Base-by-base conservation (phyloP, 345 rosid species). In the Zanthoxylum bungeanum region DNA sequence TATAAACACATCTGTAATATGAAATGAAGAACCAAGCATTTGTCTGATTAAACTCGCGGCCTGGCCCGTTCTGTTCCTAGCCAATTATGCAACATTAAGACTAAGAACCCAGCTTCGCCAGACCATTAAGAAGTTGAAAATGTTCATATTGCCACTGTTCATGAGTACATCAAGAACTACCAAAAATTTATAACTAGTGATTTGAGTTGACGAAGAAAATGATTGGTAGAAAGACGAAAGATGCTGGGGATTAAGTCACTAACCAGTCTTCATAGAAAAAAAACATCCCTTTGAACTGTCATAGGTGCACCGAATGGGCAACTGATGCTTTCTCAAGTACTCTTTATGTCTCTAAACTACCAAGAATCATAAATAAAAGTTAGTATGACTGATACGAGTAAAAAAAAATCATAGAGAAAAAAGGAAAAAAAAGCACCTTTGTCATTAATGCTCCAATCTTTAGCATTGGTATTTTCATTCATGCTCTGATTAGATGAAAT, bases 261-360 rank as follows among this genome's bases (percentile, higher is more conserved):
- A 37, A 91, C 93, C 93, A 4, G 83, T 91, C 77, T 84, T 87
- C 85, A 84, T 91, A 4, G 91, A 70, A 70, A 91, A 91, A 3
- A 85, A 22, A 60, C 83, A 88, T 49, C 87, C 89, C 42, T 69
- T 85, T 72, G 80, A 68, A 73, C 85, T 85, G 73, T 81, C 56
- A 71, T 83, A 91, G 3, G 88, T 83, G 40, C 91, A 82, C 50
- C 91, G 92, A 79, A 89, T 91, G 61, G 93, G 92, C 69, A 79
- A 77, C 78, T 83, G 73, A 80, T 89, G 82, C 80, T 91, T 91
- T 83, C 93, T 83, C 70, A 91, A 63, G 74, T 89, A 91, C 37
- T 89, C 97, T 36, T 81, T 83, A 52, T 86, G 76, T 6, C 88
- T 91, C 97, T 89, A 85, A 56, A 63, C 40, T 39, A 55, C 12